Evolutionary conservation across 768 basidiomycete species (phyloP).

Genomic region (Collybia nuda): DNA sequence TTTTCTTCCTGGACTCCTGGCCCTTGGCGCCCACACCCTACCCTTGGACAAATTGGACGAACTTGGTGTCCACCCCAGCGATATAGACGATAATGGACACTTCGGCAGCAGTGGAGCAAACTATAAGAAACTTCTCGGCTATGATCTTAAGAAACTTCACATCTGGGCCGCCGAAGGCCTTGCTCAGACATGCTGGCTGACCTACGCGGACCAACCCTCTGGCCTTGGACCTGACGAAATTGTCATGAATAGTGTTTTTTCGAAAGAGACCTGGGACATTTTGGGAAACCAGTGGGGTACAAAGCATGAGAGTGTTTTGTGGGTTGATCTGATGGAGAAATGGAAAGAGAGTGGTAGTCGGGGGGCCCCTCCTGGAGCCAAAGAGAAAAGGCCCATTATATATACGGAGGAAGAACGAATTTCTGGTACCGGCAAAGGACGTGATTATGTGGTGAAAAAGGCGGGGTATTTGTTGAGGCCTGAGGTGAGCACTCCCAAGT

Average conservation of each 20-base stretch:
- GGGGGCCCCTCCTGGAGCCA: constrained; percentile 54
- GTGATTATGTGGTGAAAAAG: constrained; percentile 55
- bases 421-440: constrained; percentile 22
- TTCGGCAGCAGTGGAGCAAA: constrained; percentile 34
- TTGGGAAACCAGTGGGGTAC: constrained; percentile 16
- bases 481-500: constrained; percentile 47
- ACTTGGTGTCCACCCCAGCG: constrained; percentile 43
- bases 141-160: constrained; percentile 63
- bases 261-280: constrained; percentile 17
- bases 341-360: constrained; percentile 48
- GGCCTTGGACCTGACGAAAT: constrained; percentile 71
- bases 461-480: constrained; percentile 62
- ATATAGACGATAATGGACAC: constrained; percentile 35
- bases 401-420: constrained; percentile 26
- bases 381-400: constrained; percentile 39
- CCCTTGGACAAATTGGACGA: constrained; percentile 51
- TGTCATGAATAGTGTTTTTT: constrained; percentile 28
- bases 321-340: constrained; percentile 48
- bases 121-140: constrained; percentile 36
- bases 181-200: constrained; percentile 67
- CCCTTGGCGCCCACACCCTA: constrained; percentile 66
- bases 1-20: constrained; percentile 75
- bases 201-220: constrained; percentile 68
- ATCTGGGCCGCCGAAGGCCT: constrained; percentile 77
- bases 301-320: constrained; percentile 25